Evolutionary conservation across 1,139 yeast species (phyloP), one percentile per base, ranked within the genome.

Genomic region (Scheffersomyces titani): DNA sequence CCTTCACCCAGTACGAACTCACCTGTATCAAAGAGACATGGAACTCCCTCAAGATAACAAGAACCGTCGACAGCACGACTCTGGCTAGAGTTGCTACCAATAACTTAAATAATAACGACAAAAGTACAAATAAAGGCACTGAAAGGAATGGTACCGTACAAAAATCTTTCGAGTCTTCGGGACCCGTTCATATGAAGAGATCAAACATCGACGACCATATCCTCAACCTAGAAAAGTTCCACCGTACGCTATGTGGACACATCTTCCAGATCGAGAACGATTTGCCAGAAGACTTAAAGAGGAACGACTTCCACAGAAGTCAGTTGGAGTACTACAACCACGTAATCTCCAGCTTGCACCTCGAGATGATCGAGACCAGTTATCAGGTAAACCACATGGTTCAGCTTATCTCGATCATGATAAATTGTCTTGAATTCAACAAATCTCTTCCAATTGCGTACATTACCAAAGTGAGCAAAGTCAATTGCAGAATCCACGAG

Each of bases 351-450:
- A 58, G 58, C 2, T 44, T 54, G 9, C 54, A 60, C 13, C 57
- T 61, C 49, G 61, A 62, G 13, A 50, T 55, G 44, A 55, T 62
- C 13, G 59, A 59, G 19, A 44, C 57, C 5, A 59, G 59, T 49
- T 70, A 65, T 57, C 72, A 70, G 55, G 58, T 69, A 4, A 56
- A 55, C 20, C 56, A 61, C 21, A 54, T 69, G 54, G 59, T 70
- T 16, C 64, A 69, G 40, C 57, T 69, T 22, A 54, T 70, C 9
- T 59, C 68, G 4, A 54, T 61, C 21, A 60, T 69, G 54, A 63
- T 70, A 40, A 52, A 59, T 51, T 60, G 62, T 47, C 57, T 68
- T 40, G 65, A 66, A 46, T 53, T 52, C 49, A 62, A 63, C 56
- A 60, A 59, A 49, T 55, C 50, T 24, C 49, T 62, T 47, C 67